These are phyloP conservation scores for Rhypophila decipiens DNA, from an alignment of 495 filamentous ascomycete genomes.

Conservation along the genomic window DNA sequence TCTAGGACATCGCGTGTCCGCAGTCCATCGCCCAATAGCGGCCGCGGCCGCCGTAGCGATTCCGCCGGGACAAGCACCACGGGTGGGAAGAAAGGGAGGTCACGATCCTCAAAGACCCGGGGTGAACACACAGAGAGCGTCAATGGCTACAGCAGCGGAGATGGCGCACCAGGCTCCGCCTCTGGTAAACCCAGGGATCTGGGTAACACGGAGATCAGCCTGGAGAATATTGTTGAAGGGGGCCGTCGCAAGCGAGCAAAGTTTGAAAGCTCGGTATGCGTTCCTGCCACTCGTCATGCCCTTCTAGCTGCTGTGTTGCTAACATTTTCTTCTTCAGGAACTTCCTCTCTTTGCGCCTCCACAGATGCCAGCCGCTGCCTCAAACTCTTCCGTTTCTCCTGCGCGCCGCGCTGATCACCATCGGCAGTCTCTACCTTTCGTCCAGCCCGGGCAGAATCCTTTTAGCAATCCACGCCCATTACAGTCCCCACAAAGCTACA, in stretches of 20 bases:
- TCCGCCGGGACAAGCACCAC: conserved; percentile 53
- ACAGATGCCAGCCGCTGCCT: conserved; percentile 81
- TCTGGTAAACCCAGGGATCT: conserved; percentile 74
- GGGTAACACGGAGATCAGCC: conserved; percentile 92
- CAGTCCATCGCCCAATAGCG: conserved; percentile 73
- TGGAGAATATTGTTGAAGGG: conserved; percentile 96
- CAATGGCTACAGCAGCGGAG: conserved; percentile 74
- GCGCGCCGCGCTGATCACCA: conserved; percentile 63
- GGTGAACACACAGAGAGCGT: conserved; percentile 57
- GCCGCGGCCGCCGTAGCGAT: conserved; percentile 68
- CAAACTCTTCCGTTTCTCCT: conserved; percentile 87
- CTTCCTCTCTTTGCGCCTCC: conserved; percentile 90
- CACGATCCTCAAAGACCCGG: conserved; percentile 64
- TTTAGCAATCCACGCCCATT: conserved; percentile 66
- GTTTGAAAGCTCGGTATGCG: conserved; percentile 91
- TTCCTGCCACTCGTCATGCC: not conserved
- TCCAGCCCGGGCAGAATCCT: conserved; percentile 62
- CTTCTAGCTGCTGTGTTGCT: conserved; percentile 1
- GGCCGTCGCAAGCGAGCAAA: conserved; percentile 92
- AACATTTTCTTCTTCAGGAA: conserved; percentile 54
- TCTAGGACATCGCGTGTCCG: conserved; percentile 65
- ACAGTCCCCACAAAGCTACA: conserved; percentile 74
- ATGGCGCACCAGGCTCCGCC: conserved; percentile 65
- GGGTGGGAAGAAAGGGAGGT: conserved; percentile 54
- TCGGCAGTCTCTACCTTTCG: conserved; percentile 57